phyloP scores from a whole-genome alignment of 371 early-diverging fungal genomes.

The Nematocida sp. region DNA sequence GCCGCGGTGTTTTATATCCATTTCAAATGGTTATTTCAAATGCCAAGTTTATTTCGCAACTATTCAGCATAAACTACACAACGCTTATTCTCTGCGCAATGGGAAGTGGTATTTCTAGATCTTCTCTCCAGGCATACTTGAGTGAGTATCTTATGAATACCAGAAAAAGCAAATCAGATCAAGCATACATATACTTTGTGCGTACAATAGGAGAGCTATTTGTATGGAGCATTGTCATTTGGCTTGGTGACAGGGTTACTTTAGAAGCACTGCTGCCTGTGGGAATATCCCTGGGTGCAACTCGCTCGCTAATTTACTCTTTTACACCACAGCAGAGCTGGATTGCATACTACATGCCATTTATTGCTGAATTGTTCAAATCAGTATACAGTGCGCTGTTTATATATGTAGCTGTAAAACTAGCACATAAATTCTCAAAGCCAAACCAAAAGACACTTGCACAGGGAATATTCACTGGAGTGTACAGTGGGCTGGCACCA shows the following conservation, averaged over 20 bases:
- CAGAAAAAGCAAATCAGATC: not conserved
- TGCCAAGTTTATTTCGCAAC: not conserved
- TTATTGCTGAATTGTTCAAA: slow-evolving; percentile 49
- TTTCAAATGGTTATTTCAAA: not conserved
- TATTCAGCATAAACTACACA: not conserved
- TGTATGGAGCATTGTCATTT: slow-evolving; percentile 55
- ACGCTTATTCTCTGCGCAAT: slow-evolving; percentile 25
- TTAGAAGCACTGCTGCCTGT: slow-evolving; percentile 37
- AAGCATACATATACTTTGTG: slow-evolving; percentile 38
- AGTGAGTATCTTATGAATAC: slow-evolving; percentile 30
- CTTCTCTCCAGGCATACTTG: slow-evolving; percentile 52
- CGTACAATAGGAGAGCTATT: slow-evolving; percentile 47
- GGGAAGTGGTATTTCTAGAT: slow-evolving; percentile 52
- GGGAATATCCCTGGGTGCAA: slow-evolving; percentile 27
- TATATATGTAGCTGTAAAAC: slow-evolving; percentile 38
- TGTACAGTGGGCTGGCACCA: slow-evolving; percentile 56
- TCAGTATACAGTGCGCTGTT: slow-evolving; percentile 53
- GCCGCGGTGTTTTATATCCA: not conserved
- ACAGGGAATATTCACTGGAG: slow-evolving; percentile 49
- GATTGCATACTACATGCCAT: slow-evolving; percentile 9
- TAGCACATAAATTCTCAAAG: slow-evolving; percentile 37
- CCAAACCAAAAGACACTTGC: slow-evolving; percentile 34
- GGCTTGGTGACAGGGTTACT: slow-evolving; percentile 22
- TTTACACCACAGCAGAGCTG: not conserved
- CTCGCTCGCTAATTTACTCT: slow-evolving; percentile 32